These are phyloP conservation scores for Cardamine chenopodiifolia DNA, from an alignment of 345 rosid species.

Conservation along the genomic window DNA sequence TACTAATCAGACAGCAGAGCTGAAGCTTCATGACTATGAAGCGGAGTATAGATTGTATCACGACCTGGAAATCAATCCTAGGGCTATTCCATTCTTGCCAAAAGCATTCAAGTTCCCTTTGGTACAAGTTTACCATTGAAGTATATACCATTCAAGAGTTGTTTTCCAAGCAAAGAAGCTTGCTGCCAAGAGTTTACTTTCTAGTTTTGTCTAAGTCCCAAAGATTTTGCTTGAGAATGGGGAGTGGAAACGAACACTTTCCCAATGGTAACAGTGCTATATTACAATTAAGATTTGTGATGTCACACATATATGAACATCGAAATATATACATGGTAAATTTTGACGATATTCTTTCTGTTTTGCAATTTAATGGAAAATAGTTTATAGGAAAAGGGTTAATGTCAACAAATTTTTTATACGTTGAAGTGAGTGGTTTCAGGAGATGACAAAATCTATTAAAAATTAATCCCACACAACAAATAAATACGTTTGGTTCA, in stretches of 20 bases:
- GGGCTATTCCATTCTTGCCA: slow-evolving; percentile 70
- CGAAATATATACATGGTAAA: neutral
- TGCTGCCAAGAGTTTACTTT: neutral
- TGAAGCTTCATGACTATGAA: slow-evolving; percentile 74
- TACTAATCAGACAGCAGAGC: slow-evolving; percentile 86
- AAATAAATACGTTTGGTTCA: too few relatives aligned
- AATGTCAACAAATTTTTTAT: too few relatives aligned
- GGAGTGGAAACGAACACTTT: slow-evolving; percentile 16
- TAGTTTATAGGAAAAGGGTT: neutral
- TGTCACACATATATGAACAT: slow-evolving; percentile 6
- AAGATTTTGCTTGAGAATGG: slow-evolving; percentile 16
- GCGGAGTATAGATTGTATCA: slow-evolving; percentile 77
- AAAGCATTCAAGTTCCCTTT: slow-evolving; percentile 67
- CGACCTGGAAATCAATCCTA: slow-evolving; percentile 60
- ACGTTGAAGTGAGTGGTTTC: too few relatives aligned
- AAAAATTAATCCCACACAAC: too few relatives aligned
- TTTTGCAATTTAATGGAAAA: neutral
- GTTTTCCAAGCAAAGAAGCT: slow-evolving; percentile 18
- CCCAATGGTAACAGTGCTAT: slow-evolving; percentile 1
- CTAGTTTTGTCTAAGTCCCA: slow-evolving; percentile 5
- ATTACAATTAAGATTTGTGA: slow-evolving; percentile 6
- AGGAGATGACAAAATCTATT: too few relatives aligned
- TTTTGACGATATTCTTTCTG: neutral
- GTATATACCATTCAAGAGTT: slow-evolving; percentile 24
- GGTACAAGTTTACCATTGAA: slow-evolving; percentile 62